A percentile compares a stretch with the other conserved stretches of the same genome.
Conservation (phyloP, 2,329 filamentous ascomycete species). For the Fusarium miscanthi region DNA sequence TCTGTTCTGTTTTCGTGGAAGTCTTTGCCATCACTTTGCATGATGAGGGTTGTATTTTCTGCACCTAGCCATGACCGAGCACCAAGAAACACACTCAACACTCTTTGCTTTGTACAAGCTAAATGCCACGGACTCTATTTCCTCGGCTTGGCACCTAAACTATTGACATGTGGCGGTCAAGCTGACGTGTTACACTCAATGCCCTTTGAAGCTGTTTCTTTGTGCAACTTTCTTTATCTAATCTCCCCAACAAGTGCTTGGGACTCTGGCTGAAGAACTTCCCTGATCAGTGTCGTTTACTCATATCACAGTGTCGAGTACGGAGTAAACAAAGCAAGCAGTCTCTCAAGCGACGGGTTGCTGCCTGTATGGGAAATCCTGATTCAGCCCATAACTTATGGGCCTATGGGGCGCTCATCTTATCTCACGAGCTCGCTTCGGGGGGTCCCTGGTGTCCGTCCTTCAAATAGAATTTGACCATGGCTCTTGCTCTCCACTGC, state of each 20-base stretch:
- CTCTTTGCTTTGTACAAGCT: conserved; percentile 9
- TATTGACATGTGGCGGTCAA: conserved; percentile 30
- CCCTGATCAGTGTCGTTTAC: conserved; percentile 10
- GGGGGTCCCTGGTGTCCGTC: background rate
- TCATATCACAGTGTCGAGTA: background rate
- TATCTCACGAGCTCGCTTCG: conserved; percentile 22
- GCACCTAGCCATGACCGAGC: conserved; percentile 5
- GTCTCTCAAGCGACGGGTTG: conserved; percentile 21
- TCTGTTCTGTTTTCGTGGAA: background rate
- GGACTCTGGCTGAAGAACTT: background rate
- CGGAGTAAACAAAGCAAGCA: conserved; percentile 6
- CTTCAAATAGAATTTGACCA: background rate
- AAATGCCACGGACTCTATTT: conserved; percentile 8
- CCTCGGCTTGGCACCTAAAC: conserved; percentile 13
- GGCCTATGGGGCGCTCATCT: conserved; percentile 23
- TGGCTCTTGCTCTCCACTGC: conserved; percentile 3
- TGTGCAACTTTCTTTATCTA: conserved; percentile 14
- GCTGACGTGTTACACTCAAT: conserved; percentile 30
- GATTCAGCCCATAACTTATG: conserved; percentile 34
- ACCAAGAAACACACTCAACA: background rate
- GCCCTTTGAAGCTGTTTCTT: conserved; percentile 12
- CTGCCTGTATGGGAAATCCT: background rate
- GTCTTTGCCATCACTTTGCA: conserved; percentile 6
- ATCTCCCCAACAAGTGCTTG: background rate
- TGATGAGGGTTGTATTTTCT: conserved; percentile 14